phyloP scores from a whole-genome alignment of 78 protist species.

The Trichosphaerium sp. region DNA sequence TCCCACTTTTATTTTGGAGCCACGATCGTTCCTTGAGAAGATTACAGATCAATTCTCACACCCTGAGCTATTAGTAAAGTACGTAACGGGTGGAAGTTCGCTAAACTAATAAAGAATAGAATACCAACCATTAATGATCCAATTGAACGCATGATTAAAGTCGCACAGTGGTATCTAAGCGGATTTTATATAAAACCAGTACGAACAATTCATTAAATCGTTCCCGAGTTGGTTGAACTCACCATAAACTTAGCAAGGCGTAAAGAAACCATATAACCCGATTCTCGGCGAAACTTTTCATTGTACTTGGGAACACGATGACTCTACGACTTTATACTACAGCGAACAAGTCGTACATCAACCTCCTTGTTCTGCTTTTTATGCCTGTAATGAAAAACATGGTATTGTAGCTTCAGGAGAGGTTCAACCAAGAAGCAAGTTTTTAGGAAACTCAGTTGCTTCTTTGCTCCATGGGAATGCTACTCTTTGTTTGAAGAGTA shows the following conservation, averaged over 20 bases:
- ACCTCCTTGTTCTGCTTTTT: slow-evolving; percentile 84
- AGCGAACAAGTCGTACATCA: slow-evolving; percentile 86
- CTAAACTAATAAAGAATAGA: background rate
- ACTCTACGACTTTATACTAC: background rate
- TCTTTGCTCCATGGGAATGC: slow-evolving; percentile 47
- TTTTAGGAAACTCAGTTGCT: slow-evolving; percentile 65
- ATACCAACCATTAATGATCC: slow-evolving; percentile 25
- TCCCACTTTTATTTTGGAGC: slow-evolving; percentile 89
- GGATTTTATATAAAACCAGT: slow-evolving; percentile 64
- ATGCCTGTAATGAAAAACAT: slow-evolving; percentile 40
- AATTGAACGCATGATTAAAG: slow-evolving; percentile 42
- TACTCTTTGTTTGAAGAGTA: slow-evolving; percentile 7
- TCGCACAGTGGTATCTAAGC: slow-evolving; percentile 72
- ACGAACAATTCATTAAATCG: background rate
- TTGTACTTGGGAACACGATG: slow-evolving; percentile 38
- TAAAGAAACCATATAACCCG: slow-evolving; percentile 92
- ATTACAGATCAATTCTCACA: slow-evolving; percentile 46
- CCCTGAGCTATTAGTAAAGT: slow-evolving; percentile 20
- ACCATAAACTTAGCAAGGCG: slow-evolving; percentile 27
- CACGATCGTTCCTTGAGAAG: slow-evolving; percentile 77
- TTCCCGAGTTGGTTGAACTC: no score
- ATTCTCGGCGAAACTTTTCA: slow-evolving; percentile 81
- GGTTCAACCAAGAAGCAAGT: slow-evolving; percentile 46
- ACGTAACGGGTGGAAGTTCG: background rate
- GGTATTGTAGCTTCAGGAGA: slow-evolving; percentile 55